Conservation (phyloP, 371 early-diverging fungal species). For the Lichtheimia hyalospora region DNA sequence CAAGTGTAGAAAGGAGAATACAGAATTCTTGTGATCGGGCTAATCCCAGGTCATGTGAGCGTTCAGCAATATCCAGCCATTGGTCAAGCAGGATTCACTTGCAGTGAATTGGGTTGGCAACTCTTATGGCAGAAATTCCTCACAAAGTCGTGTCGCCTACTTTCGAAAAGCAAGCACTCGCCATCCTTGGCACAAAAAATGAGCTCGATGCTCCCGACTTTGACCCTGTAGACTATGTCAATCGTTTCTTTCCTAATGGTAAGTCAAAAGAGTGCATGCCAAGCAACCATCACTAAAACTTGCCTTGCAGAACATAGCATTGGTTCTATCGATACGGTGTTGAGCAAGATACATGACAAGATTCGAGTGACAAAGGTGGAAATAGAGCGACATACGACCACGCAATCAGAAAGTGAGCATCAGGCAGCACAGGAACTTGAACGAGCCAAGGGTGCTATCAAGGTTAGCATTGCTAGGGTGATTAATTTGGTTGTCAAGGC, state of each 20-base stretch:
- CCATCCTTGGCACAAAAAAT: slow-evolving; percentile 36
- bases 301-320: slow-evolving; percentile 66
- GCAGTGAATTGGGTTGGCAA: not conserved
- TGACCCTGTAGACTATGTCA: slow-evolving; percentile 73
- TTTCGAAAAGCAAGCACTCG: slow-evolving; percentile 8
- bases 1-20: no score
- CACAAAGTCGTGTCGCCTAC: not conserved
- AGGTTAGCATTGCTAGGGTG: slow-evolving; percentile 36
- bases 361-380: slow-evolving; percentile 61
- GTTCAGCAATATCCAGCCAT: no score
- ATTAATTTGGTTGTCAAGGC: not conserved
- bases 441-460: slow-evolving; percentile 69
- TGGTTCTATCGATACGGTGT: slow-evolving; percentile 64
- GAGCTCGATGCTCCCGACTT: slow-evolving; percentile 76
- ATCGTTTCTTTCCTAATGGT: slow-evolving; percentile 82
- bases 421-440: slow-evolving; percentile 63
- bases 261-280: slow-evolving; percentile 5
- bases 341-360: slow-evolving; percentile 60
- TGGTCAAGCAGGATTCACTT: no score
- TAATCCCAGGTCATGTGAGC: no score
- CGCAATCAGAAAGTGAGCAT: slow-evolving; percentile 62
- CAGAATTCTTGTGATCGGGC: no score
- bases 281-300: not conserved
- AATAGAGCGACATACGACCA: slow-evolving; percentile 69
- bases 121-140: slow-evolving; percentile 3